Base-by-base conservation (phyloP, 345 rosid genomes). In the Bruguiera gymnorhiza region DNA sequence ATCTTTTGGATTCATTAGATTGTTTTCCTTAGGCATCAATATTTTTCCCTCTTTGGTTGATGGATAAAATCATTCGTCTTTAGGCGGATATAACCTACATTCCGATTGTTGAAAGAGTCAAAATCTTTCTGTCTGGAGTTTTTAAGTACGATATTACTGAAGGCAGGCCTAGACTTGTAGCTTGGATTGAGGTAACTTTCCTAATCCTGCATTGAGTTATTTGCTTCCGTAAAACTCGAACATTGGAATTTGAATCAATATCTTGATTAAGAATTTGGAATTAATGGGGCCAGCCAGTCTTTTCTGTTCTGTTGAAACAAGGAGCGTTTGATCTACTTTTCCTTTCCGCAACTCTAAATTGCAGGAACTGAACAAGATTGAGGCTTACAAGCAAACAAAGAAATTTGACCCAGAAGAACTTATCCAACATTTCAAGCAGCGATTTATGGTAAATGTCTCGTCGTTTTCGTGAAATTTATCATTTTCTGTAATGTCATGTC, bases 291-390 rank as follows among this genome's bases (percentile, higher is more conserved):
- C 16, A 48, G 15, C 50, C 13, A 37, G 19, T 65, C 37, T 53
- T 29, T 29, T 26, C 15, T 4, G 21, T 21, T 54, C 2, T 52
- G 8, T 51, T 52, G 34, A 24, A n/a, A 52, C 11, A 18, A 6
- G 21, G 59, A 26, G 6, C 6, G 4, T 55, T 3, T 23, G 0
- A 66, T n/a, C n/a, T 6, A 23, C 32, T 27, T 57, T 53, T 30
- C 30, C 3, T 36, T 4, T 37, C 11, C 13, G 1, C 19, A 27
- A 34, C 9, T 34, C 10, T 8, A 8, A 34, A 34, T 34, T 70
- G 79, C 86, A 90, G 97, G 94, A 86, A 67, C 4, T 83, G 70
- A 86, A 89, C 88, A 88, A 88, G 83, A 76, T 88, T 50, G 86
- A 86, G 65, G 93, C 86, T 29, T 94, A 87, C 70, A 80, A 80